phyloP scores from a whole-genome alignment of 2,329 filamentous ascomycete species.

The Diaporthe amygdali region DNA sequence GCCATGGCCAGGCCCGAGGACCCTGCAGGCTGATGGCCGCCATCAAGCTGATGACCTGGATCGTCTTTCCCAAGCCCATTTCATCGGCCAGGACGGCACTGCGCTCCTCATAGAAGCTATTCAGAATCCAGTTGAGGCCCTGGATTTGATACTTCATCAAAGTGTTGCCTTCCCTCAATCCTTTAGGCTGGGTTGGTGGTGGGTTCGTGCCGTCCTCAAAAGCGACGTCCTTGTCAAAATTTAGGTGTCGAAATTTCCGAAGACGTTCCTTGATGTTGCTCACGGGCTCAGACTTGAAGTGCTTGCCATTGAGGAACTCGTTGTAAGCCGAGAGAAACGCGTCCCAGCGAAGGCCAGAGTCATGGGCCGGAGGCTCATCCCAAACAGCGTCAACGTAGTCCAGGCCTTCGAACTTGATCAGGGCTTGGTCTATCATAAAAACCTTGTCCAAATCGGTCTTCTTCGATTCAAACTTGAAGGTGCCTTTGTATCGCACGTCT shows the following conservation, averaged over 20 bases:
- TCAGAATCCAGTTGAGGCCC: slow-evolving; percentile 93
- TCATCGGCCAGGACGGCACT: slow-evolving; percentile 95
- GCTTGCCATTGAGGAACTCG: slow-evolving; percentile 82
- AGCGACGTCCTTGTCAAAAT: slow-evolving; percentile 62
- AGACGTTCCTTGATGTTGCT: slow-evolving; percentile 71
- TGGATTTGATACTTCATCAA: slow-evolving; percentile 95
- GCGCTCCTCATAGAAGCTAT: slow-evolving; percentile 81
- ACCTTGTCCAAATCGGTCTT: slow-evolving; percentile 75
- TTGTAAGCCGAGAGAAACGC: slow-evolving; percentile 85
- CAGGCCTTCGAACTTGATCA: slow-evolving; percentile 92
- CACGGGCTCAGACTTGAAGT: slow-evolving; percentile 64
- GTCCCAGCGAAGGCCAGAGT: slow-evolving; percentile 70
- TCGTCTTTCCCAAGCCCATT: slow-evolving; percentile 97
- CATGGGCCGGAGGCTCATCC: slow-evolving; percentile 77
- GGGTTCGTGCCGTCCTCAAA: slow-evolving; percentile 54
- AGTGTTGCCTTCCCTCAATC: slow-evolving; percentile 70
- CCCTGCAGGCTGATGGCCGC: slow-evolving; percentile 71
- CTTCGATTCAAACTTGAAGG: slow-evolving; percentile 59
- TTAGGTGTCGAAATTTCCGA: slow-evolving; percentile 65
- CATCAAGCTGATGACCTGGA: slow-evolving; percentile 87
- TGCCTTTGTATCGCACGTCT: slow-evolving; percentile 67
- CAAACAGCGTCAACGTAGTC: slow-evolving; percentile 90
- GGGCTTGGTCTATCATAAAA: slow-evolving; percentile 72
- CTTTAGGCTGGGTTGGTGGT: slow-evolving; percentile 67
- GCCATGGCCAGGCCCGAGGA: slow-evolving; percentile 86